These are phyloP conservation scores for Phytophthora europaea DNA, from an alignment of 352 stramenopile species.

Conservation along the genomic window DNA sequence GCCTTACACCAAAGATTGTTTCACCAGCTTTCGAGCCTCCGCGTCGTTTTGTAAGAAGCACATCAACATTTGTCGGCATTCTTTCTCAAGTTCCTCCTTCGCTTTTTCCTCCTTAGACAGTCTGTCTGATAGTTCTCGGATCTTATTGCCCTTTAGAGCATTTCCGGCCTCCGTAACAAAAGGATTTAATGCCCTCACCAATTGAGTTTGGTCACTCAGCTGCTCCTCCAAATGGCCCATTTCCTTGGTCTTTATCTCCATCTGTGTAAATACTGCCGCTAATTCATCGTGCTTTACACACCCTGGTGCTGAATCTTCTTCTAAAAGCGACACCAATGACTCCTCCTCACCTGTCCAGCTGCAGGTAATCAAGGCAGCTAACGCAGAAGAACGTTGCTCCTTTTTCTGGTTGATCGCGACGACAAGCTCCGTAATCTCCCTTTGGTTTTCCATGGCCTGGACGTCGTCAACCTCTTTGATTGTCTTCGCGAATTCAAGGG, in stretches of 20 bases:
- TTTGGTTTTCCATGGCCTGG: not conserved
- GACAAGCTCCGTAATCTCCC: not conserved
- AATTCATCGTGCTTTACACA: not conserved
- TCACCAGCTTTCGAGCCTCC: not conserved
- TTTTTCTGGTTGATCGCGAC: not conserved
- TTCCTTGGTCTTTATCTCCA: not conserved
- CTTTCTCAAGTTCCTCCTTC: not conserved
- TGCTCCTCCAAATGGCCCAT: not conserved
- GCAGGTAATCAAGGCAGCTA: not conserved
- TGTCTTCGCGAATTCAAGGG: not conserved
- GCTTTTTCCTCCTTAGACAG: not conserved
- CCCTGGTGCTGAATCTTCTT: not conserved
- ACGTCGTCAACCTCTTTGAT: not conserved
- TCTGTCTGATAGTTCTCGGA: not conserved
- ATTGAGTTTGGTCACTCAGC: not conserved
- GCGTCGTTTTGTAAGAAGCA: not conserved
- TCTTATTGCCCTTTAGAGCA: not conserved
- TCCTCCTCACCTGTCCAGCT: not conserved
- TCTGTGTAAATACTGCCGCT: not conserved
- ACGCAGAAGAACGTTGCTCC: not conserved
- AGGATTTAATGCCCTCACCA: not conserved
- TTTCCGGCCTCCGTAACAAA: not conserved
- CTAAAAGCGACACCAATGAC: not conserved
- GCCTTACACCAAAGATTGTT: not conserved
- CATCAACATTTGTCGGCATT: not conserved